These are phyloP conservation scores for Syncephalastrum monosporum DNA, from an alignment of 371 early-diverging fungal species.

Conservation along the genomic window DNA sequence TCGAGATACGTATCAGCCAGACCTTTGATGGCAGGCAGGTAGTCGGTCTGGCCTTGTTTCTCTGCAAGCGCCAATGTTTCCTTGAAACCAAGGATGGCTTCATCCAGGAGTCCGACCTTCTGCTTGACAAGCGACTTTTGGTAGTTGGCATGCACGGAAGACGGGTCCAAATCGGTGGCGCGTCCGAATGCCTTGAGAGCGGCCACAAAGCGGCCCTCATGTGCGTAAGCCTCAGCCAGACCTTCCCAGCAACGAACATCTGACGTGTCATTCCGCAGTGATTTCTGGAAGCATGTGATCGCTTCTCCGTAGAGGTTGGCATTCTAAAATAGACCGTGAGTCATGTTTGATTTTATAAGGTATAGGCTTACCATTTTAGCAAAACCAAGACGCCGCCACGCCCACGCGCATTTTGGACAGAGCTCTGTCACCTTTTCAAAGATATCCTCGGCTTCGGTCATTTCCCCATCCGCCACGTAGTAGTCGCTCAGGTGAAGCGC, in stretches of 20 bases:
- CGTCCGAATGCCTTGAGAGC: slow-evolving; percentile 78
- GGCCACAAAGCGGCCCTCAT: slow-evolving; percentile 83
- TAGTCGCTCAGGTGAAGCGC: slow-evolving; percentile 65
- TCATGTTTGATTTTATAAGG: background rate
- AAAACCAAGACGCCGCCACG: slow-evolving; percentile 80
- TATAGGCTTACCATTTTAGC: slow-evolving; percentile 55
- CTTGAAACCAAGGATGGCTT: slow-evolving; percentile 61
- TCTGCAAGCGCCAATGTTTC: slow-evolving; percentile 42
- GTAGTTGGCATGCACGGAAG: slow-evolving; percentile 45
- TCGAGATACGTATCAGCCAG: slow-evolving; percentile 65
- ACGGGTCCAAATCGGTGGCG: slow-evolving; percentile 66
- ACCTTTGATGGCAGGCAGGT: slow-evolving; percentile 62
- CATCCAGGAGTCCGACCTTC: slow-evolving; percentile 63
- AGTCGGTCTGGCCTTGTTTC: slow-evolving; percentile 30
- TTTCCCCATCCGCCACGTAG: slow-evolving; percentile 50
- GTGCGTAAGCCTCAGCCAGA: slow-evolving; percentile 83
- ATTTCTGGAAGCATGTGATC: slow-evolving; percentile 79
- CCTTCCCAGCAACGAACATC: slow-evolving; percentile 82
- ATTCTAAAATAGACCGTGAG: slow-evolving; percentile 19
- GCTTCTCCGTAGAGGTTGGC: slow-evolving; percentile 58
- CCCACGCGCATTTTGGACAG: slow-evolving; percentile 65
- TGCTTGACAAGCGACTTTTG: slow-evolving; percentile 63
- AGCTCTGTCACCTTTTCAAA: slow-evolving; percentile 48
- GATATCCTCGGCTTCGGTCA: slow-evolving; percentile 56
- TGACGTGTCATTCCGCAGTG: slow-evolving; percentile 69